Evolutionary conservation across 2,329 filamentous ascomycete species (phyloP).

Genomic region (Hymenoscyphus fructigenus): DNA sequence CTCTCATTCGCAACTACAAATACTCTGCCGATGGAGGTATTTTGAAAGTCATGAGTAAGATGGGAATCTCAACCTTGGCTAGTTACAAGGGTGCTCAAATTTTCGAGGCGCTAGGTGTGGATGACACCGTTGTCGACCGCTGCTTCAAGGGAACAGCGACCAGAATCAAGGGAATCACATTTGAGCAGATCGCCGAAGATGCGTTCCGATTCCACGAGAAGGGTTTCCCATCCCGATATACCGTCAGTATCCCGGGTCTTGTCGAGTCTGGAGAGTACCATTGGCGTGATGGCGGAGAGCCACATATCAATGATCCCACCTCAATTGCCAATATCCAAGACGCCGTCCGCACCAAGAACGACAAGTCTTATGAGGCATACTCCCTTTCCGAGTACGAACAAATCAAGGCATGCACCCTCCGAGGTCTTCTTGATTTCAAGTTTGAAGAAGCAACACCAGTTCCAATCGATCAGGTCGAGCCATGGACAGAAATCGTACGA

Average conservation of each 20-base stretch:
- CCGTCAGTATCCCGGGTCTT: conserved; percentile 74
- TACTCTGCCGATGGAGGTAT: conserved; percentile 95
- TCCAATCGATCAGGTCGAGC: conserved; percentile 94
- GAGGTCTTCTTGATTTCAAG: conserved; percentile 92
- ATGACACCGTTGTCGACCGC: conserved; percentile 86
- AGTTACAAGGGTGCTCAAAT: conserved; percentile 98
- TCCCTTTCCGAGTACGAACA: conserved; percentile 91
- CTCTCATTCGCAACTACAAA: conserved; percentile 93
- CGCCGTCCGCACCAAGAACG: conserved; percentile 93
- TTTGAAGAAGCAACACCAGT: conserved; percentile 84
- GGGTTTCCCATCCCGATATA: conserved; percentile 80
- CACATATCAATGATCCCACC: conserved; percentile 91
- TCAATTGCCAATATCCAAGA: conserved; percentile 97
- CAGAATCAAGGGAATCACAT: conserved; percentile 90
- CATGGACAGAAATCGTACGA: conserved; percentile 96
- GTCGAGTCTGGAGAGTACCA: conserved; percentile 96
- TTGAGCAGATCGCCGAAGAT: conserved; percentile 90
- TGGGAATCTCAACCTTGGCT: conserved; percentile 96
- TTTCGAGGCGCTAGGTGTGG: conserved; percentile 91
- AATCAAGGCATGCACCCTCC: conserved; percentile 93
- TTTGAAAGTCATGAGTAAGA: conserved; percentile 98
- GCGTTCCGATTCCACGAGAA: conserved; percentile 93
- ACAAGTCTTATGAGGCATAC: conserved; percentile 98
- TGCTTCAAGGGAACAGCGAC: conserved; percentile 95
- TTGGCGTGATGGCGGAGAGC: conserved; percentile 94